phyloP scores from a whole-genome alignment of 495 filamentous ascomycete genomes.

The Neurospora sp. region DNA sequence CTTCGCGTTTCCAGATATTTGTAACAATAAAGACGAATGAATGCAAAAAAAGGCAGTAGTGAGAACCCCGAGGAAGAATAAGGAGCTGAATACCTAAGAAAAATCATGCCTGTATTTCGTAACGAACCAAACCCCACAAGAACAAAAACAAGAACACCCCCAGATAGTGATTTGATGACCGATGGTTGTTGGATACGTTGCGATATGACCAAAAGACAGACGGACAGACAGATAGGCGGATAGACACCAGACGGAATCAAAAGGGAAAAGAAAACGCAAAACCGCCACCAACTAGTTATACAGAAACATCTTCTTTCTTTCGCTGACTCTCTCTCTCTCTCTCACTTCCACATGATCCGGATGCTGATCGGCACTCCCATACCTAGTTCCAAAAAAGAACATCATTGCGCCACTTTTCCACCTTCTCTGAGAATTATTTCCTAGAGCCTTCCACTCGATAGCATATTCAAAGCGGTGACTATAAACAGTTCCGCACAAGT shows the following conservation, averaged over 20 bases:
- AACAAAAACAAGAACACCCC: neutral
- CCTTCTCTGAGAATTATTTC: neutral
- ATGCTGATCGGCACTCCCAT: neutral
- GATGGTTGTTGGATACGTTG: neutral
- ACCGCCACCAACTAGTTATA: slow-evolving; percentile 13
- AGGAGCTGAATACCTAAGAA: neutral
- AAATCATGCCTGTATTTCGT: neutral
- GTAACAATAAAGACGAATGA: neutral
- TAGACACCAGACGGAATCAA: neutral
- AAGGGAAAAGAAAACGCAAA: neutral
- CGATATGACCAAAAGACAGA: neutral
- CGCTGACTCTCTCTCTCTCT: neutral
- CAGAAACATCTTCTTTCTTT: slow-evolving; percentile 2
- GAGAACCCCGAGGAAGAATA: neutral
- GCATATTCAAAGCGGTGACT: neutral
- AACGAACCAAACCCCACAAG: neutral
- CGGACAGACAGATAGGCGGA: neutral
- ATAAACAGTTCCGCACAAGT: neutral
- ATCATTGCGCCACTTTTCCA: neutral
- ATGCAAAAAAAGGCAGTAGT: neutral
- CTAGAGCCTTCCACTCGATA: neutral
- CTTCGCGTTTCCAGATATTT: neutral
- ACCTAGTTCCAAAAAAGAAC: neutral
- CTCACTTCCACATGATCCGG: neutral
- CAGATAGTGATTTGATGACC: neutral